A percentile compares a stretch with the other conserved stretches of the same genome.
Conservation (phyloP, 768 basidiomycete genomes). For the Pholiota conissans region DNA sequence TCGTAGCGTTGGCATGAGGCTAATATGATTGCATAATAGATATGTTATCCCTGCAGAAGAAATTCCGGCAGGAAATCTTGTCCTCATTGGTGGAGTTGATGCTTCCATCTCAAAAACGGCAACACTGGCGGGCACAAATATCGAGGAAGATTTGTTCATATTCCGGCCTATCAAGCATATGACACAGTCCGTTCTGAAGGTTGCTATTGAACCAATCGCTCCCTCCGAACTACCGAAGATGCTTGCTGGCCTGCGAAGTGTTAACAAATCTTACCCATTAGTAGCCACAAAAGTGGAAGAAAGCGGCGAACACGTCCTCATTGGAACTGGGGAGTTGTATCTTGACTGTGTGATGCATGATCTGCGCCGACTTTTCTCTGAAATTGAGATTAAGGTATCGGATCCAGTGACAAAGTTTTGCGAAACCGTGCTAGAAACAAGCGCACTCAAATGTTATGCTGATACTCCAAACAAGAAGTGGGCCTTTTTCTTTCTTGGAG, state of each 20-base stretch:
- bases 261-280: conserved; percentile 98
- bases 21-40: conserved; percentile 38
- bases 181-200: conserved; percentile 95
- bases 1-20: background rate
- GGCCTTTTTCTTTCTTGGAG: conserved; percentile 25
- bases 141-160: conserved; percentile 88
- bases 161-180: conserved; percentile 97
- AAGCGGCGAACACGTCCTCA: conserved; percentile 94
- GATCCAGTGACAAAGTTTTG: conserved; percentile 98
- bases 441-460: conserved; percentile 97
- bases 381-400: conserved; percentile 99
- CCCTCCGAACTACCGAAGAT: conserved; percentile 99
- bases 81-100: conserved; percentile 91
- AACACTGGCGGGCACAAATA: conserved; percentile 72
- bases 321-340: conserved; percentile 97
- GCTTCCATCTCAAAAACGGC: conserved; percentile 95
- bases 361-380: conserved; percentile 85
- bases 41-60: conserved; percentile 91
- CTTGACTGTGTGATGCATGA: conserved; percentile 98
- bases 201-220: conserved; percentile 97
- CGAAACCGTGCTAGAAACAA: conserved; percentile 97
- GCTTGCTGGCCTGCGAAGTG: conserved; percentile 92
- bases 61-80: conserved; percentile 88
- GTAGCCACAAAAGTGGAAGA: conserved; percentile 96
- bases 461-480: conserved; percentile 99